Conservation (phyloP, 805 yeast species). For the Lachancea sp. region DNA sequence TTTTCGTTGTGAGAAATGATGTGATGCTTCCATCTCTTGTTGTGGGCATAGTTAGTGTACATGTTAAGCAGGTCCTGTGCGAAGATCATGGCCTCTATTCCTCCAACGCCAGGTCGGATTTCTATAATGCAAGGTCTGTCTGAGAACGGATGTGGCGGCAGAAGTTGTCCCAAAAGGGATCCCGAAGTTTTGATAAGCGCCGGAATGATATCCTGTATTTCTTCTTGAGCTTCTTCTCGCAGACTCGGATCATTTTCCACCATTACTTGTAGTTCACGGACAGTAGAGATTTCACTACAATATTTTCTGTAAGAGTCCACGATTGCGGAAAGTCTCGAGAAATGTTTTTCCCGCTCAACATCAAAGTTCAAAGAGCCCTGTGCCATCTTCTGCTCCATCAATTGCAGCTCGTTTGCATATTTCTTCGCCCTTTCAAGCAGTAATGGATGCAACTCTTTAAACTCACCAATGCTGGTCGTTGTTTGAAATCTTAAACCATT, state of each 20-base stretch:
- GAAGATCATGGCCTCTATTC: constrained; percentile 85
- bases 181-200: constrained; percentile 38
- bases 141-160: constrained; percentile 73
- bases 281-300: constrained; percentile 27
- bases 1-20: constrained; percentile 52
- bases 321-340: constrained; percentile 40
- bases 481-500: constrained; percentile 11
- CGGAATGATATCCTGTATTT: constrained; percentile 45
- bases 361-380: constrained; percentile 37
- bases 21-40: constrained; percentile 59
- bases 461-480: constrained; percentile 5
- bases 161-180: constrained; percentile 47
- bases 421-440: constrained; percentile 42
- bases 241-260: constrained; percentile 30
- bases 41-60: constrained; percentile 69
- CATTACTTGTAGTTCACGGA: constrained; percentile 33
- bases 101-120: constrained; percentile 93
- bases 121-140: constrained; percentile 78
- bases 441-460: constrained; percentile 43
- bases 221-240: constrained; percentile 55
- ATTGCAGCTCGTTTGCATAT: constrained; percentile 36
- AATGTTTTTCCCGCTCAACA: constrained; percentile 43
- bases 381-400: constrained; percentile 39
- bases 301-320: constrained; percentile 39
- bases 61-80: constrained; percentile 71